A percentile compares a stretch with the other conserved stretches of the same genome.
Conservation (phyloP, 1,284 basidiomycete genomes). For the Ganoderma boninense region DNA sequence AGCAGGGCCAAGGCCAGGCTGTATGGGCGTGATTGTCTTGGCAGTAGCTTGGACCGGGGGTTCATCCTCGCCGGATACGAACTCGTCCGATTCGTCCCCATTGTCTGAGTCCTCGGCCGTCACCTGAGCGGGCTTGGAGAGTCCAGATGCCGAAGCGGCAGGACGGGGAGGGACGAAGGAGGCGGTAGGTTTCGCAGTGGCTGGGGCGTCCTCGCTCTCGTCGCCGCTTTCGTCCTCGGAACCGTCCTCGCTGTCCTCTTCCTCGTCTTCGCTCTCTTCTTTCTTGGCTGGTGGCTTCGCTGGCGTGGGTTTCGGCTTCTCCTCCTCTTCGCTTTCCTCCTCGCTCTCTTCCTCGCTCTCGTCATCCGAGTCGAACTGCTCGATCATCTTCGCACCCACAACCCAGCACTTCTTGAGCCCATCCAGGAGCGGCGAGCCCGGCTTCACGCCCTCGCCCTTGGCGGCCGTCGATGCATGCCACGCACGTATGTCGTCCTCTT, state of each 20-base stretch:
- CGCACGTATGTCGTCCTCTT: conserved; percentile 79
- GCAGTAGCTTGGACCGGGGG: background rate
- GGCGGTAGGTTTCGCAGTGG: background rate
- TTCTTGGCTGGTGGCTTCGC: conserved; percentile 24
- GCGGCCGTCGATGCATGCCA: conserved; percentile 69
- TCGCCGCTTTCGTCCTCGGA: conserved; percentile 1
- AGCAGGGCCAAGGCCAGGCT: conserved; percentile 13
- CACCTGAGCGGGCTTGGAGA: background rate
- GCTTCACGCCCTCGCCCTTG: conserved; percentile 55
- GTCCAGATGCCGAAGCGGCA: background rate
- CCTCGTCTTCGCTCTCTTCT: conserved; percentile 36
- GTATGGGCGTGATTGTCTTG: background rate
- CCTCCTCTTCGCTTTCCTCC: conserved; percentile 50
- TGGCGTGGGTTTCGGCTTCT: conserved; percentile 28
- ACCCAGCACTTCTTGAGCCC: conserved; percentile 74
- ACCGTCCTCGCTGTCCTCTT: conserved; percentile 33
- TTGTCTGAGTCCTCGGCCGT: conserved; percentile 46
- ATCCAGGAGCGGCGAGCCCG: conserved; percentile 50
- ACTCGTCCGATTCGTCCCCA: conserved; percentile 33
- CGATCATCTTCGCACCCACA: conserved; percentile 77
- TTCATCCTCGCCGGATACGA: conserved; percentile 6
- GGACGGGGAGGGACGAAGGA: background rate
- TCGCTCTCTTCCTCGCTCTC: conserved; percentile 40
- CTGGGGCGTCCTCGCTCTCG: conserved; percentile 1
- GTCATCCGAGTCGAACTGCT: conserved; percentile 80